A percentile compares a stretch with the other conserved stretches of the same genome.
These are phyloP conservation scores for Podospora comata DNA, from an alignment of 495 filamentous ascomycete genomes.

Conservation along the genomic window DNA sequence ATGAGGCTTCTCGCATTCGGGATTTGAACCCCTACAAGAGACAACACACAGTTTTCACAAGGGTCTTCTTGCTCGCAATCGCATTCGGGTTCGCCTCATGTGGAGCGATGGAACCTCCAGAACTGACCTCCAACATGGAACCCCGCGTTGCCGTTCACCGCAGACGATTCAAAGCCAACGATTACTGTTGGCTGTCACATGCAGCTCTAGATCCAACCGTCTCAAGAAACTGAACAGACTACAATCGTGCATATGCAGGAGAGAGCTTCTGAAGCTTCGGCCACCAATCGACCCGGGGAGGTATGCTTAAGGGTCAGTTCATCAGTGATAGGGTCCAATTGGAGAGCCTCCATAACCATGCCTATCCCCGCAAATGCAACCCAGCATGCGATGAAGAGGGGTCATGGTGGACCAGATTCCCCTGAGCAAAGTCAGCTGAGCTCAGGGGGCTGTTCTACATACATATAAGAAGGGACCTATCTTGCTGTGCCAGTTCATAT, in stretches of 20 bases:
- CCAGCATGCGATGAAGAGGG: background rate
- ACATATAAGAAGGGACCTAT: background rate
- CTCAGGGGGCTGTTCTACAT: background rate
- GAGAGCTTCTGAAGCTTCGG: background rate
- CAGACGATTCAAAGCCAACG: slow-evolving; percentile 14
- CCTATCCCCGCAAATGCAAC: background rate
- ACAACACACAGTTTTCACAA: background rate
- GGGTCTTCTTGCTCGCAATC: background rate
- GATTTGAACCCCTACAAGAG: background rate
- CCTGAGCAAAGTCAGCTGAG: background rate
- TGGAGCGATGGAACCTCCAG: background rate
- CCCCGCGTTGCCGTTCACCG: background rate
- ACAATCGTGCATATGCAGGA: background rate
- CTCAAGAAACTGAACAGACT: background rate
- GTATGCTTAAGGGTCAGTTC: background rate
- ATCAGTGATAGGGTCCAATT: background rate
- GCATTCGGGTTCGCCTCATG: slow-evolving; percentile 16
- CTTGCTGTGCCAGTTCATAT: background rate
- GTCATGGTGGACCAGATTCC: background rate
- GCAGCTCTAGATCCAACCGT: background rate
- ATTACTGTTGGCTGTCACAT: slow-evolving; percentile 22
- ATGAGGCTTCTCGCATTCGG: too few relatives aligned
- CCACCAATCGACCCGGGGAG: background rate
- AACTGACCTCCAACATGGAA: background rate
- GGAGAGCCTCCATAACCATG: background rate